A percentile compares a stretch with the other conserved stretches of the same genome.
Conservation (phyloP, 139 green algal genomes). For the Chlamydomonas schloesseri region DNA sequence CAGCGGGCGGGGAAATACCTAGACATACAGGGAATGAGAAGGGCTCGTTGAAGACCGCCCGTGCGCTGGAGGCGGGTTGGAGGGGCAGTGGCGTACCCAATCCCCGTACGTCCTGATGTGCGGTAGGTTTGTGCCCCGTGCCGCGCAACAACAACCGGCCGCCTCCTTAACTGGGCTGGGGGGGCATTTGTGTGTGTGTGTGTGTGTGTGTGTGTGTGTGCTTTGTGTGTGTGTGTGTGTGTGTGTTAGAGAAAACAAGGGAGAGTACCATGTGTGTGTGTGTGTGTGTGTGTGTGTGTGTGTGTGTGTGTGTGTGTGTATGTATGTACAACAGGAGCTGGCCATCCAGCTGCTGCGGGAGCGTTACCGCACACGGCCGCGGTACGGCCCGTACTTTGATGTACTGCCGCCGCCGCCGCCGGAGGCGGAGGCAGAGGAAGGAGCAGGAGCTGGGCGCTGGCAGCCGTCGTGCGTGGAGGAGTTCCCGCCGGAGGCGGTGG, state of each 20-base stretch:
- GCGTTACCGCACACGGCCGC: neutral
- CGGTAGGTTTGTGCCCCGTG: no score
- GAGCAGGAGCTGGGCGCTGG: neutral
- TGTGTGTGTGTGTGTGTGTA: neutral
- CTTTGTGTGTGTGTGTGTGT: neutral
- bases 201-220: no score
- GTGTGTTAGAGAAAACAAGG: neutral
- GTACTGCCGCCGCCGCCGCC: conserved; percentile 16
- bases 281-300: neutral
- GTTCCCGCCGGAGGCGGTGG: neutral
- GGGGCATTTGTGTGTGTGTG: no score
- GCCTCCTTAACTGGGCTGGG: no score
- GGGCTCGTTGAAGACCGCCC: no score
- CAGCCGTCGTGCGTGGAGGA: conserved; percentile 17
- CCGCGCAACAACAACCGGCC: no score
- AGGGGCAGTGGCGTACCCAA: no score
- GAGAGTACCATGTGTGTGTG: no score
- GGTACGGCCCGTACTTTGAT: conserved; percentile 23
- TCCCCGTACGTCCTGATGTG: no score
- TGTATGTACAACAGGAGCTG: neutral
- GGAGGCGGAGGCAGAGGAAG: neutral
- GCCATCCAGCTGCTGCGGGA: conserved; percentile 23
- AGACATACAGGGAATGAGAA: no score
- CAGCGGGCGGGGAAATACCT: no score
- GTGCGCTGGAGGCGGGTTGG: no score